Evolutionary conservation across 495 filamentous ascomycete species (phyloP).

Genomic region (Apiosordaria backusii): DNA sequence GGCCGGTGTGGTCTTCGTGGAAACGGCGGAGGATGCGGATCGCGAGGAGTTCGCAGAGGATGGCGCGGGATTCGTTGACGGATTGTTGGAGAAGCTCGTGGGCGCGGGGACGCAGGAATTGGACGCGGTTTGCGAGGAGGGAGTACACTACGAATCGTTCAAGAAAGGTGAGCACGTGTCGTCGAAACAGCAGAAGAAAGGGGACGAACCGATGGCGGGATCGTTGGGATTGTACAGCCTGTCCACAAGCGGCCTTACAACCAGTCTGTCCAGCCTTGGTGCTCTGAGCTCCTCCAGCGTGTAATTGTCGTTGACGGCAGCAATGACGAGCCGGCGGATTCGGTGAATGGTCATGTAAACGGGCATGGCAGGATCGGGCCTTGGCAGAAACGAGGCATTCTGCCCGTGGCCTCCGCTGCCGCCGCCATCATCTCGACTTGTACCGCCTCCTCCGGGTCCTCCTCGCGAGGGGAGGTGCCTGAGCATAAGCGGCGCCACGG

Average conservation of each 20-base stretch:
- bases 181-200: neutral
- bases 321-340: conserved; percentile 30
- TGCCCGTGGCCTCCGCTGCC: neutral
- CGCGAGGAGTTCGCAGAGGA: conserved; percentile 59
- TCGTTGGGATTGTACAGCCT: conserved; percentile 56
- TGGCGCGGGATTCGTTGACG: conserved; percentile 56
- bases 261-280: conserved; percentile 54
- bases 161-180: neutral
- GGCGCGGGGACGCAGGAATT: conserved; percentile 58
- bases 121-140: conserved; percentile 59
- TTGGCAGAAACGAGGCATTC: conserved; percentile 12
- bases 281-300: conserved; percentile 55
- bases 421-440: conserved; percentile 10
- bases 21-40: conserved; percentile 56
- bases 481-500: conserved; percentile 22
- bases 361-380: conserved; percentile 24
- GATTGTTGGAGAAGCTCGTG: conserved; percentile 56
- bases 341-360: conserved; percentile 49
- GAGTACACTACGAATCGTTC: conserved; percentile 50
- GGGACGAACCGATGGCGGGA: conserved; percentile 48
- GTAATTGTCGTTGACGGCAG: conserved; percentile 55
- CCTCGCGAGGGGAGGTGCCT: conserved; percentile 16
- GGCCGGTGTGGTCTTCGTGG: conserved; percentile 56
- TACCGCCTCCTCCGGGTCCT: neutral
- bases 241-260: conserved; percentile 59